Percentiles rank a stretch among this genome's conserved stretches.
Conservation (phyloP, 23 red algal genomes). For the Cyanidiococcus yangmingshanensis region DNA sequence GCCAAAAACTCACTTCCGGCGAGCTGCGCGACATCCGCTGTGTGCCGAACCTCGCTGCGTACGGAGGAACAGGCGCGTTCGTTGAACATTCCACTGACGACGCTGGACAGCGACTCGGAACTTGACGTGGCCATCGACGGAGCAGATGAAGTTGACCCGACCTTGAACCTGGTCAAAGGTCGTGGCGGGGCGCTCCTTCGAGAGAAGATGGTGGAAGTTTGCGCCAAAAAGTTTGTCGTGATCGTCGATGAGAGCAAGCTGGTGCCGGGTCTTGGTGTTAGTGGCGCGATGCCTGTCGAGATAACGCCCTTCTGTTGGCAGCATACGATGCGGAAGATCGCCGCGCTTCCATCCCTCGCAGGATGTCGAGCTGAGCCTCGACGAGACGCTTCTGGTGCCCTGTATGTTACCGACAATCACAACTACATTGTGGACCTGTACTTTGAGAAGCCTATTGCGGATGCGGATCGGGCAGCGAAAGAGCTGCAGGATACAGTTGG, state of each 20-base stretch:
- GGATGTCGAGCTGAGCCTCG: constrained; percentile 66
- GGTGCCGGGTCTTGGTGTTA: constrained; percentile 74
- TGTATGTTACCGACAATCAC: constrained; percentile 91
- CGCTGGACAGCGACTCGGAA: constrained; percentile 70
- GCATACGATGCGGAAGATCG: constrained; percentile 58
- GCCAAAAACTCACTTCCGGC: constrained; percentile 65
- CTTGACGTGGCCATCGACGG: constrained; percentile 97
- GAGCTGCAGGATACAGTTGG: constrained; percentile 67
- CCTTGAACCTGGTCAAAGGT: constrained; percentile 89
- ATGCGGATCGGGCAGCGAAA: constrained; percentile 42
- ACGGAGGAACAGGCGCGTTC: constrained; percentile 82
- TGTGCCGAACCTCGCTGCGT: constrained; percentile 84
- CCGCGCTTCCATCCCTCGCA: constrained; percentile 37
- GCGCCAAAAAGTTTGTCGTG: constrained; percentile 86
- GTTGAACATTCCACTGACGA: constrained; percentile 67
- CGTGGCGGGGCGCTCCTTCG: constrained; percentile 83
- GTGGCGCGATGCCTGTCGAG: constrained; percentile 95
- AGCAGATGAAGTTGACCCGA: constrained; percentile 77
- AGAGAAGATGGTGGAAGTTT: constrained; percentile 99
- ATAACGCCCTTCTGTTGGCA: constrained; percentile 98
- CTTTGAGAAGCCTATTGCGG: constrained; percentile 69
- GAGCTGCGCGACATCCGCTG: constrained; percentile 65
- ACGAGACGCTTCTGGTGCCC: constrained; percentile 40
- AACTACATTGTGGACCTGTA: constrained; percentile 99
- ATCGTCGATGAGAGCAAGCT: constrained; percentile 97